A percentile compares a stretch with the other conserved stretches of the same genome.
Evolutionary conservation across 768 basidiomycete genomes (phyloP).

Genomic region (Pulveroboletus sp.): DNA sequence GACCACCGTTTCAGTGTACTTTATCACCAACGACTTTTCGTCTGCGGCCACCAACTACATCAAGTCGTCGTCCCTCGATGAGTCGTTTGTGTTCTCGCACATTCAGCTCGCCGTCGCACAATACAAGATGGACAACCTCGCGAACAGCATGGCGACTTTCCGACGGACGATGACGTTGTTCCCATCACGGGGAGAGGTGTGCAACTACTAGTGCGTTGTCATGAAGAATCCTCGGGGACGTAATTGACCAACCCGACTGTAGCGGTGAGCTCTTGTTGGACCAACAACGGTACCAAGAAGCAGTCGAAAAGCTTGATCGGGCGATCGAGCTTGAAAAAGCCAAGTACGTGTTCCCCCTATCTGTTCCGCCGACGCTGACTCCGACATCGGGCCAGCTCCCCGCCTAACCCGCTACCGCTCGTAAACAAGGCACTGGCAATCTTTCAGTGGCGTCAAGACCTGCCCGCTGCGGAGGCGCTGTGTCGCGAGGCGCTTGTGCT

Average conservation of each 20-base stretch:
- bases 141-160: constrained; percentile 88
- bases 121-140: constrained; percentile 81
- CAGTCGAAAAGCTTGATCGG: constrained; percentile 87
- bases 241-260: neutral
- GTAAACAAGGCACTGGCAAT: constrained; percentile 98
- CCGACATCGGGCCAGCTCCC: constrained; percentile 37
- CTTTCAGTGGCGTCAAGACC: constrained; percentile 94
- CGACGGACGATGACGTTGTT: constrained; percentile 78
- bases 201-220: constrained; percentile 94
- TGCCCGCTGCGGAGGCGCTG: constrained; percentile 73
- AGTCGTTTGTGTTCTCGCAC: constrained; percentile 90
- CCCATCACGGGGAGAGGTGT: constrained; percentile 83
- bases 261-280: constrained; percentile 95
- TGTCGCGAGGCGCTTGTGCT: constrained; percentile 84
- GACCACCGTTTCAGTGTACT: constrained; percentile 57
- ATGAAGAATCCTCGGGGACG: too few relatives aligned
- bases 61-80: constrained; percentile 83
- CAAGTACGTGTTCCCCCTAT: constrained; percentile 44
- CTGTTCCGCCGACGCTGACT: neutral
- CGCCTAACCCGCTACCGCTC: constrained; percentile 81
- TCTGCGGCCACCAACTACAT: constrained; percentile 89
- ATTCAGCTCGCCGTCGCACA: constrained; percentile 96
- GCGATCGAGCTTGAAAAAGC: constrained; percentile 84
- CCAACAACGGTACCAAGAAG: constrained; percentile 82
- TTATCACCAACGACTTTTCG: constrained; percentile 88